Evolutionary conservation across 2,329 filamentous ascomycete genomes (phyloP).

Genomic region (Arthrinium phaeospermum): DNA sequence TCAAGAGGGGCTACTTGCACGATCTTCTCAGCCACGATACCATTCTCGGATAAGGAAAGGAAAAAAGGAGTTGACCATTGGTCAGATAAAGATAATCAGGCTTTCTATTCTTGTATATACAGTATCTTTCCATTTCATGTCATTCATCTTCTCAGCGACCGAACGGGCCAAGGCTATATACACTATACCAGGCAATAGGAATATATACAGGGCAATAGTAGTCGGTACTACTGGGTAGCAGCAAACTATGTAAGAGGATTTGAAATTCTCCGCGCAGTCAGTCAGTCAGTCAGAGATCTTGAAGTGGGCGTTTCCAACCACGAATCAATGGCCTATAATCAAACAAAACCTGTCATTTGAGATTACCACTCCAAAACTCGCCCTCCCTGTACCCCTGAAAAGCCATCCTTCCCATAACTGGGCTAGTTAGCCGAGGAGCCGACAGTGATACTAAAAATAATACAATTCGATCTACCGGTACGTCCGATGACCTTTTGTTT

Average conservation of each 20-base stretch:
- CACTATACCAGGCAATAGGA: not conserved
- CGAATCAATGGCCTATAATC: not conserved
- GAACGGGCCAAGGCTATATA: not conserved
- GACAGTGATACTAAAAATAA: conserved; percentile 6
- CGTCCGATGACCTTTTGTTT: not conserved
- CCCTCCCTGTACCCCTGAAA: not conserved
- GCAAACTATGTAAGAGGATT: not conserved
- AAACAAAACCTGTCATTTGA: not conserved
- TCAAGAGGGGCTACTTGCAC: not conserved
- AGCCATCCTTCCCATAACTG: not conserved
- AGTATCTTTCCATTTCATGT: not conserved
- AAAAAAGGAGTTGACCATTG: not conserved
- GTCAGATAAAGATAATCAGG: not conserved
- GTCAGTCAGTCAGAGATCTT: not conserved
- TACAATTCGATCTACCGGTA: not conserved
- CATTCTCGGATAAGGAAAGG: not conserved
- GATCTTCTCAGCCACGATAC: not conserved
- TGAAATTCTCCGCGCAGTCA: not conserved
- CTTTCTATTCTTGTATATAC: not conserved
- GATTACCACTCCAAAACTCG: not conserved
- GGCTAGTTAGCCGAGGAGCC: not conserved
- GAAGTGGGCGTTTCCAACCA: not conserved
- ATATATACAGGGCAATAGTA: not conserved
- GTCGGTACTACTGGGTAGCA: not conserved
- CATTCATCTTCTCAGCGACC: not conserved